Conservation (phyloP, 139 green algal genomes). For the Chlorella sorokiniana region DNA sequence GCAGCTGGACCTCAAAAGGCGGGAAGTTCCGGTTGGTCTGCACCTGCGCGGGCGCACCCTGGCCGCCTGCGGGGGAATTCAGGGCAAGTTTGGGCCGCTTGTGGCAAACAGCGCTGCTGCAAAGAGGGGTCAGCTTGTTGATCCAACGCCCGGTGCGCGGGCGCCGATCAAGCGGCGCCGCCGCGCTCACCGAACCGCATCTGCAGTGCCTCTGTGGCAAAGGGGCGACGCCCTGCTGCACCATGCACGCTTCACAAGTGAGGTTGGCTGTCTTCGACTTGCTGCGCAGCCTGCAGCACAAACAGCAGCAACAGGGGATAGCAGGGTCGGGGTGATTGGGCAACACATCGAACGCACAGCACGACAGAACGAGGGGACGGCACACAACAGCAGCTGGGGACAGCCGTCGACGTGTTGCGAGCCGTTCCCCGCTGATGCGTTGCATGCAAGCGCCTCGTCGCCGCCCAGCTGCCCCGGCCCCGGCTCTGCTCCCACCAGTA, state of each 20-base stretch:
- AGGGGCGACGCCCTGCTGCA: neutral
- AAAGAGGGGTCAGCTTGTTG: neutral
- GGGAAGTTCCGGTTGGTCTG: constrained; percentile 15
- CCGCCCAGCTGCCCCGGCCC: too few relatives aligned
- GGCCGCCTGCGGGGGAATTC: neutral
- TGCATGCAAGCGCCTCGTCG: too few relatives aligned
- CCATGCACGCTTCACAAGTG: neutral
- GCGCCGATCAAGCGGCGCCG: too few relatives aligned
- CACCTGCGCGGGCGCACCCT: neutral
- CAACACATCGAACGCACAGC: too few relatives aligned
- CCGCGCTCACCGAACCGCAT: constrained; percentile 4
- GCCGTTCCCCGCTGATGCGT: too few relatives aligned
- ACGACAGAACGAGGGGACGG: too few relatives aligned
- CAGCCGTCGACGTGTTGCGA: too few relatives aligned
- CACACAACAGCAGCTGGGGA: too few relatives aligned
- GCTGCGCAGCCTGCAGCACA: constrained; percentile 19
- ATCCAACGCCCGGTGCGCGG: neutral
- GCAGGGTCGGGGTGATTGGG: neutral
- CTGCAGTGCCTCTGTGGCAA: constrained; percentile 7
- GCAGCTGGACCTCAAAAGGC: neutral
- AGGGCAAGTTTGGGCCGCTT: neutral
- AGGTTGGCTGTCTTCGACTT: neutral
- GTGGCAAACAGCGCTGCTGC: neutral
- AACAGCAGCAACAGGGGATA: neutral
- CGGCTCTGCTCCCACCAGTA: constrained; percentile 24